A percentile compares a stretch with the other conserved stretches of the same genome.
phyloP scores from a whole-genome alignment of 495 filamentous ascomycete species.

The Aspergillus steynii region DNA sequence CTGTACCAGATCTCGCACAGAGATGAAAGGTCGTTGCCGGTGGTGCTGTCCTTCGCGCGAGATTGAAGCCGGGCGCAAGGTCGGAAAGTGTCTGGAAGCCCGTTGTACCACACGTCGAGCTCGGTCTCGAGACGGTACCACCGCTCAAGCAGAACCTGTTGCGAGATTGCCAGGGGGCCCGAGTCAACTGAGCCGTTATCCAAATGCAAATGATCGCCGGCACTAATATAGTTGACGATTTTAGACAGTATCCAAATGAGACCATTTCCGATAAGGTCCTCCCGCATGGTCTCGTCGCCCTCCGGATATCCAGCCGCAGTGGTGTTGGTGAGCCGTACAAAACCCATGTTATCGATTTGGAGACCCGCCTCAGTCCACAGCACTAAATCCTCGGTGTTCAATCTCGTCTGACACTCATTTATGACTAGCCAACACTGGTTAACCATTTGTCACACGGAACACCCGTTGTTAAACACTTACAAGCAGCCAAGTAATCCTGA shows the following conservation, averaged over 20 bases:
- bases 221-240: conserved; percentile 61
- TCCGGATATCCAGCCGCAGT: conserved; percentile 46
- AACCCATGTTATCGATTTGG: conserved; percentile 55
- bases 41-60: conserved; percentile 20
- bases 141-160: conserved; percentile 54
- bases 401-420: conserved; percentile 59
- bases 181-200: conserved; percentile 32
- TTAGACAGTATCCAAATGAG: conserved; percentile 64
- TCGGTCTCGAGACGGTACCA: conserved; percentile 57
- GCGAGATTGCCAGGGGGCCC: conserved; percentile 49
- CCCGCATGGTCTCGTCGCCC: conserved; percentile 51
- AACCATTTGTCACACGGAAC: background rate
- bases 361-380: conserved; percentile 65
- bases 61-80: conserved; percentile 46
- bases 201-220: conserved; percentile 48
- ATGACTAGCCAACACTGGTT: conserved; percentile 45
- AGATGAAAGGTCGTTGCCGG: conserved; percentile 29
- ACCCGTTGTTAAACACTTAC: conserved; percentile 37
- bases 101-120: conserved; percentile 59
- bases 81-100: conserved; percentile 57
- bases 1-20: conserved; percentile 65
- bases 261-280: conserved; percentile 63
- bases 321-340: conserved; percentile 54
- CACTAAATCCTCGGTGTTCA: conserved; percentile 60
- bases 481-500: conserved; percentile 64